Percentiles rank a stretch among this genome's conserved stretches.
Evolutionary conservation across 352 stramenopile genomes (phyloP).

Genomic region (Globisporangium emineosum): DNA sequence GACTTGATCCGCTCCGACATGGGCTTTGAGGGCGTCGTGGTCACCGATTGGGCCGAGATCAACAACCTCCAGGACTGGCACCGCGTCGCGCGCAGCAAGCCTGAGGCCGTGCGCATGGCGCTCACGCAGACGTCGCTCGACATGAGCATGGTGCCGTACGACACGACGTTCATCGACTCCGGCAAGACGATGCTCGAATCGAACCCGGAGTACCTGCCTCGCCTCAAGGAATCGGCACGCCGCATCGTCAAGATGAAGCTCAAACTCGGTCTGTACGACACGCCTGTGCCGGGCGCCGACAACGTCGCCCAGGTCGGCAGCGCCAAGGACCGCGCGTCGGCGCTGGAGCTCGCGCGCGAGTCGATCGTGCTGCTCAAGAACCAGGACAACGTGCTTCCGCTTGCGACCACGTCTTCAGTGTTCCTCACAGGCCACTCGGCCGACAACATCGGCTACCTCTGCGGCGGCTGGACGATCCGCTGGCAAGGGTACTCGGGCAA

Average conservation of each 20-base stretch:
- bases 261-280: constrained; percentile 69
- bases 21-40: constrained; percentile 83
- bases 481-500: constrained; percentile 85
- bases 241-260: constrained; percentile 78
- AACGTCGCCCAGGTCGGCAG: constrained; percentile 47
- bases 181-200: constrained; percentile 33
- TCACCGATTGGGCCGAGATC: constrained; percentile 94
- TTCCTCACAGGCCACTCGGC: constrained; percentile 71
- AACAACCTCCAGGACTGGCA: constrained; percentile 81
- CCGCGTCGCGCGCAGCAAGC: constrained; percentile 40
- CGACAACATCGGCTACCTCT: constrained; percentile 69
- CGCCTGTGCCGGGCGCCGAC: constrained; percentile 43
- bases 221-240: constrained; percentile 54
- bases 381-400: constrained; percentile 45
- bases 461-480: constrained; percentile 79
- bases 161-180: constrained; percentile 51
- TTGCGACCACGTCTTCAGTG: constrained; percentile 28
- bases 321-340: constrained; percentile 42
- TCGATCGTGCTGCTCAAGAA: constrained; percentile 88
- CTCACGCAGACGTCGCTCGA: constrained; percentile 83
- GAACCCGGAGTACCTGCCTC: constrained; percentile 31
- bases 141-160: constrained; percentile 88
- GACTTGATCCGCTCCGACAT: constrained; percentile 83
- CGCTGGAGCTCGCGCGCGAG: constrained; percentile 74
- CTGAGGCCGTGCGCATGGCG: constrained; percentile 63